phyloP scores from a whole-genome alignment of 1,284 basidiomycete genomes.

The Ganoderma leucocontextum region DNA sequence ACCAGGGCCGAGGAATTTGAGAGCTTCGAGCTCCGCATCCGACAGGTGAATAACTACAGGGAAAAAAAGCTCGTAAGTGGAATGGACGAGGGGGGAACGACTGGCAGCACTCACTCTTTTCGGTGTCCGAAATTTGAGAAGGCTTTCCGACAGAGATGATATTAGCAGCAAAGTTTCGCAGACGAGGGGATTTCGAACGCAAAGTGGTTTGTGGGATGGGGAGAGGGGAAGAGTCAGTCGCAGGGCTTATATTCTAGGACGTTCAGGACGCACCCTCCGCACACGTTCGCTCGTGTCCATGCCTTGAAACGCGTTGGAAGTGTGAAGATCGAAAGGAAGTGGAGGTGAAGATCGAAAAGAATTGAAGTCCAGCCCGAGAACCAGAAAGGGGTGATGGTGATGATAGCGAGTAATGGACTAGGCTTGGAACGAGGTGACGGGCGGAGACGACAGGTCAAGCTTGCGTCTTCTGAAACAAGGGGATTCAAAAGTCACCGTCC shows the following conservation, averaged over 20 bases:
- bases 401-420: too few relatives aligned
- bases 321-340: too few relatives aligned
- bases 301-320: too few relatives aligned
- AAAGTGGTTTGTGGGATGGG: conserved; percentile 9
- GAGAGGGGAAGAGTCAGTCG: conserved; percentile 11
- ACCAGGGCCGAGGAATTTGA: conserved; percentile 25
- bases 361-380: too few relatives aligned
- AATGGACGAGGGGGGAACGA: conserved; percentile 13
- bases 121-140: background rate
- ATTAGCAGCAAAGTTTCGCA: conserved; percentile 7
- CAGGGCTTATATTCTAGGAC: conserved; percentile 5
- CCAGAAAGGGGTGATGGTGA: too few relatives aligned
- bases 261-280: too few relatives aligned
- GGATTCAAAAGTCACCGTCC: too few relatives aligned
- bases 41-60: conserved; percentile 12
- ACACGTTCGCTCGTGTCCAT: too few relatives aligned
- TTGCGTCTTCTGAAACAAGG: too few relatives aligned
- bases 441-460: too few relatives aligned
- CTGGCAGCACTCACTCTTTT: conserved; percentile 14
- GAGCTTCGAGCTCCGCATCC: conserved; percentile 20
- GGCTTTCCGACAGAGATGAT: conserved; percentile 2
- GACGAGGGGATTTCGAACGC: conserved; percentile 6
- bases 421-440: too few relatives aligned
- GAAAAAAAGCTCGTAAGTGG: conserved; percentile 22
- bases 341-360: too few relatives aligned